Base-by-base conservation (phyloP, 495 filamentous ascomycete genomes). In the Penicillium egyptiacum region DNA sequence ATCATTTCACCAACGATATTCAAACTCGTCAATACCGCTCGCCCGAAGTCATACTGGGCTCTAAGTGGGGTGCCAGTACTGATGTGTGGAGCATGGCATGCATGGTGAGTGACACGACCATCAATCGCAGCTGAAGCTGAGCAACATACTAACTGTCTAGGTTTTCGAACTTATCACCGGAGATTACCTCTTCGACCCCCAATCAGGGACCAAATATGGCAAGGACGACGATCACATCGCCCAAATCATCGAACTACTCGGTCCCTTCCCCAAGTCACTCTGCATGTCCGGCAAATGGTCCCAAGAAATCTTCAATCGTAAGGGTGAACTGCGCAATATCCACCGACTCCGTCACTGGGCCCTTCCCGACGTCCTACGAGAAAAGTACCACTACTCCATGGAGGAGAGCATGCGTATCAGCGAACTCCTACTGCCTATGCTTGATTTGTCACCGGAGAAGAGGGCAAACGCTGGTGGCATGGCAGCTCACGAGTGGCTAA, bases 201-300 rank as follows among this genome's bases (percentile, higher is more conserved):
- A 99, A 75, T 98, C 94, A 5, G 94, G 94, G 50, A 98, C 95
- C 20, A 98, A 98, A 73, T 99, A 99, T 68, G 94, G 94, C 67
- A 99, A 99, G 79, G 94, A 99, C 70, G 94, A 99, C 75, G 94
- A 99, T 72, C 94, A 99, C 75, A 99, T 98, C 42, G 94, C 94
- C 3, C 94, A 99, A 70, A 97, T 99, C 66, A 97, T 99, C 72
- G 94, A 99, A 71, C 86, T 99, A 31, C 84, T 99, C 9, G 94
- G 94, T 20, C 85, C 86, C 19, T 98, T 99, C 70, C 93, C 94
- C 44, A 94, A 94, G 66, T 87, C 90, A 4, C 84, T 98, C 25
- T 96, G 88, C 68, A 80, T 94, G 43, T 86, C 87, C 1, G 94
- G 94, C 40, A 96, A 96, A 74, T 99, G 94, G 94, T 91, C 88